These are phyloP conservation scores for Alternaria panax DNA, from an alignment of 2,329 filamentous ascomycete species.

Conservation along the genomic window DNA sequence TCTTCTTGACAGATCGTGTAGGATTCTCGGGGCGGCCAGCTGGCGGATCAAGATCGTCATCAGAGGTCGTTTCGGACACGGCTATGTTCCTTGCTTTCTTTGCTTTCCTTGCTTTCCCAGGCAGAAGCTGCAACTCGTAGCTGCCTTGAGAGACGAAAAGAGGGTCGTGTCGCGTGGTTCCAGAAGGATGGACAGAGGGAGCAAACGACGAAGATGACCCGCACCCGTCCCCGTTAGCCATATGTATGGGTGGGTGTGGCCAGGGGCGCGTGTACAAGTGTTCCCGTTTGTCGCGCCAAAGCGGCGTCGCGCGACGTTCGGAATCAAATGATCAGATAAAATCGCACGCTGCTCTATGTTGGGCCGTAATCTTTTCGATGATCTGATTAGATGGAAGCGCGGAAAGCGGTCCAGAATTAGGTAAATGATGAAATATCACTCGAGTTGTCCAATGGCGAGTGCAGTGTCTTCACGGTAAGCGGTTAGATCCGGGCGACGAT, in stretches of 20 bases:
- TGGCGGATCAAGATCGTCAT: constrained; percentile 38
- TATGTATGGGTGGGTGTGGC: constrained; percentile 29
- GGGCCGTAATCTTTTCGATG: constrained; percentile 17
- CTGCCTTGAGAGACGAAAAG: constrained; percentile 30
- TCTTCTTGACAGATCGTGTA: constrained; percentile 26
- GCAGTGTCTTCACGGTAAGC: constrained; percentile 10
- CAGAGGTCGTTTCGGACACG: constrained; percentile 31
- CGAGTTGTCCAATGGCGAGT: constrained; percentile 2
- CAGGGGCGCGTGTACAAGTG: constrained; percentile 29
- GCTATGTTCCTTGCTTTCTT: constrained; percentile 39
- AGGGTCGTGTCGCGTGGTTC: constrained; percentile 31
- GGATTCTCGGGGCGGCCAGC: constrained; percentile 21
- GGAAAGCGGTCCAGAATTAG: constrained; percentile 8
- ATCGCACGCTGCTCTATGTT: constrained; percentile 6
- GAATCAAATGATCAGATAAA: constrained; percentile 41
- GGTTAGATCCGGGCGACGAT: constrained; percentile 17
- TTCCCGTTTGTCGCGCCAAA: constrained; percentile 31
- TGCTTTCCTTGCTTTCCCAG: constrained; percentile 42
- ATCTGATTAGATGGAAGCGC: constrained; percentile 37
- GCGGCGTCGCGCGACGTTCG: constrained; percentile 25
- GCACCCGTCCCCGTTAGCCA: constrained; percentile 29
- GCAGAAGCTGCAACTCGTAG: constrained; percentile 43
- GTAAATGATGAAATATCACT: constrained; percentile 4
- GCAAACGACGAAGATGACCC: constrained; percentile 23
- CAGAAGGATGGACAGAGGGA: constrained; percentile 27